These are phyloP conservation scores for Ogataea hybrid DNA, from an alignment of 1,139 yeast genomes.

Conservation along the genomic window DNA sequence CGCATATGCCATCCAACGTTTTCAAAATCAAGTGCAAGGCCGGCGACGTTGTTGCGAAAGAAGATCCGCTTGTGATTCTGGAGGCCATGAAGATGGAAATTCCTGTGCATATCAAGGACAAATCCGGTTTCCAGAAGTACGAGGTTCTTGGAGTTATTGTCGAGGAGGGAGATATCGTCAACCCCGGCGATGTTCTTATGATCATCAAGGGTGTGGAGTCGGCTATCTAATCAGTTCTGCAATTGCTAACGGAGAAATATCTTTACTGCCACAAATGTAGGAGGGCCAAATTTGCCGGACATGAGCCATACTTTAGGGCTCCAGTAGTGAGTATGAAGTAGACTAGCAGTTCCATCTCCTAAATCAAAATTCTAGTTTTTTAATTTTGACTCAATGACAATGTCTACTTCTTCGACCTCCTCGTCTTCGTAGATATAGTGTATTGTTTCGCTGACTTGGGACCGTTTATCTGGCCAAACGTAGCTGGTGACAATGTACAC, in stretches of 20 bases:
- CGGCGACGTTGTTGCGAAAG: conserved; percentile 35
- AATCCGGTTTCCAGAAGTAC: conserved; percentile 20
- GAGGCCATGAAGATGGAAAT: conserved; percentile 51
- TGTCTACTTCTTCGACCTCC: conserved; percentile 5
- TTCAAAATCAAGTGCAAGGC: conserved; percentile 31
- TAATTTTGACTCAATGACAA: not conserved
- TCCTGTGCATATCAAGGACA: conserved; percentile 32
- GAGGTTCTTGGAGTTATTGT: conserved; percentile 32
- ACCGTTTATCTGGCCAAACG: conserved; percentile 15
- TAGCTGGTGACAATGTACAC: conserved; percentile 21
- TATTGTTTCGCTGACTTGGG: conserved; percentile 11
- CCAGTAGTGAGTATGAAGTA: no score
- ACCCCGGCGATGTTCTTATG: conserved; percentile 31
- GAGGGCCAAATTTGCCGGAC: no score
- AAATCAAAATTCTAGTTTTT: not conserved
- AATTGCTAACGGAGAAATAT: no score
- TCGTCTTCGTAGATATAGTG: conserved; percentile 3
- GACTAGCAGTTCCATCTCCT: no score
- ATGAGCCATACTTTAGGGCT: no score
- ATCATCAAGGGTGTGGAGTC: conserved; percentile 10
- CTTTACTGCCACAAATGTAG: no score
- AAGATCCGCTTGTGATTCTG: conserved; percentile 37
- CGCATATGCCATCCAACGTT: conserved; percentile 36
- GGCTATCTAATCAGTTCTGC: no score
- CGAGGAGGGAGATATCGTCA: conserved; percentile 37